Conservation (phyloP, 2,329 filamentous ascomycete genomes). For the Simplicillium aogashimaense region DNA sequence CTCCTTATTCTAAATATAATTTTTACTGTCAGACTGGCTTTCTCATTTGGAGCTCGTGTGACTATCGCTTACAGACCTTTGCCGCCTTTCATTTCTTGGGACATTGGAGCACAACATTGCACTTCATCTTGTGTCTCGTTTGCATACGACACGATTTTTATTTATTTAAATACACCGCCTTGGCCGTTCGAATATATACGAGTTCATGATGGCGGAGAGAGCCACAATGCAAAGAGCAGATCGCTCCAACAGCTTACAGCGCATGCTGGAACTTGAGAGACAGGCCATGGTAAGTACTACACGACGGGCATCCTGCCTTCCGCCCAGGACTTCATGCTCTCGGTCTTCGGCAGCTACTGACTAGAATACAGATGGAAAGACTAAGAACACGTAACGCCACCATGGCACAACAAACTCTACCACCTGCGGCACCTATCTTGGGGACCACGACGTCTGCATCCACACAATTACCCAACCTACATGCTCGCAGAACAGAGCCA, state of each 20-base stretch:
- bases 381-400: background rate
- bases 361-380: constrained; percentile 1
- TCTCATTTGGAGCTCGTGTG: background rate
- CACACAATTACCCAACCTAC: too few species aligned
- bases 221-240: constrained; percentile 3
- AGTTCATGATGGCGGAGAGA: constrained; percentile 3
- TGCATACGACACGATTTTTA: background rate
- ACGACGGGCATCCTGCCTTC: background rate
- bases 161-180: too few species aligned
- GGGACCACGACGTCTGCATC: too few species aligned
- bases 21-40: too few species aligned
- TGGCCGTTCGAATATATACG: too few species aligned
- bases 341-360: too few species aligned
- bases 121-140: background rate
- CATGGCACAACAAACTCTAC: too few species aligned
- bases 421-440: too few species aligned
- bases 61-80: background rate
- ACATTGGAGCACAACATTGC: background rate
- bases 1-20: too few species aligned
- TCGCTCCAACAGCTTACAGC: constrained; percentile 40
- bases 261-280: constrained; percentile 51
- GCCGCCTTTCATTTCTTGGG: background rate
- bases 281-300: constrained; percentile 41
- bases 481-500: background rate
- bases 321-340: background rate